Evolutionary conservation across 495 filamentous ascomycete species (phyloP).

Genomic region (Lophiostoma macrostomum): DNA sequence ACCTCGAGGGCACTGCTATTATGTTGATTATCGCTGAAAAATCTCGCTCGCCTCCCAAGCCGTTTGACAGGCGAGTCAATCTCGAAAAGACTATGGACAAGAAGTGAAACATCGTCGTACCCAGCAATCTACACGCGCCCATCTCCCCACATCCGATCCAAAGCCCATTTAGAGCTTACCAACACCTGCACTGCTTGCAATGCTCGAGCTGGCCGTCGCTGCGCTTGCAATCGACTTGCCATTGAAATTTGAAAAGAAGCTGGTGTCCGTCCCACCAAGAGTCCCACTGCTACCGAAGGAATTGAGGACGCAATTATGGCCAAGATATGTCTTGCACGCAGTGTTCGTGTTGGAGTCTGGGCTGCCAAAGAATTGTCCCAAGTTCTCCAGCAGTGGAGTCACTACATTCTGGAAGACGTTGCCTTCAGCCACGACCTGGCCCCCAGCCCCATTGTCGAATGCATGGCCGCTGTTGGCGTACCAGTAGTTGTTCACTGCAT

Average conservation of each 20-base stretch:
- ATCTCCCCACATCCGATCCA: no score
- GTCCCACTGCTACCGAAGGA: constrained; percentile 46
- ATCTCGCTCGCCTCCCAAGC: no score
- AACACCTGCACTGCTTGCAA: constrained; percentile 12
- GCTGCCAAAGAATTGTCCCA: constrained; percentile 44
- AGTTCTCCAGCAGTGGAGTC: constrained; percentile 35
- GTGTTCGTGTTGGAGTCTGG: constrained; percentile 39
- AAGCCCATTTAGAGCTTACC: constrained; percentile 14
- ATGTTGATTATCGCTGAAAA: no score
- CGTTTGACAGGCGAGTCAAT: no score
- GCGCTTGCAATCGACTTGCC: constrained; percentile 47
- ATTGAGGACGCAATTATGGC: constrained; percentile 48
- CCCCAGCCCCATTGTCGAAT: constrained; percentile 53
- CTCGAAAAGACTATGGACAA: no score
- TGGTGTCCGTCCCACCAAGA: constrained; percentile 35
- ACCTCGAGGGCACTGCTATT: no score
- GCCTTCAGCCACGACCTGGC: constrained; percentile 56
- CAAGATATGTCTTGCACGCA: constrained; percentile 45
- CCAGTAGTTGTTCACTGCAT: constrained; percentile 60
- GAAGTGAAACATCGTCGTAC: no score
- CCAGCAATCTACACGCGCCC: no score
- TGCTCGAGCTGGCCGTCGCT: constrained; percentile 38
- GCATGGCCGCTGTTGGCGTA: constrained; percentile 52
- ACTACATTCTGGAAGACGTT: constrained; percentile 57
- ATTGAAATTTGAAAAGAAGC: constrained; percentile 48